These are phyloP conservation scores for Plenodomus lindquistii DNA, from an alignment of 2,329 filamentous ascomycete genomes.

Conservation along the genomic window DNA sequence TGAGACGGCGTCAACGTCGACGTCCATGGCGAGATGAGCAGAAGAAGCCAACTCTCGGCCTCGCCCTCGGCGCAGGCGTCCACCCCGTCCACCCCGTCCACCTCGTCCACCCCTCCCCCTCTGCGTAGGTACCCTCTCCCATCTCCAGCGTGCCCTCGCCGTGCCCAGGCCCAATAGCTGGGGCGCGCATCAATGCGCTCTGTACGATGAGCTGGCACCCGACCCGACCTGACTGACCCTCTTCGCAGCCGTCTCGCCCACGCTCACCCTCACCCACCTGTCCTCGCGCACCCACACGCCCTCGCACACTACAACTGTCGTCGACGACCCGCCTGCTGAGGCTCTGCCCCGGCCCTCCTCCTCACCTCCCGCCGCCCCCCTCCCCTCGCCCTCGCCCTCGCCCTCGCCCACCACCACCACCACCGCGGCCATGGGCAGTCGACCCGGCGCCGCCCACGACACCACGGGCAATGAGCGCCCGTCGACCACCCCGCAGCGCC, in stretches of 20 bases:
- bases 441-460: conserved; percentile 38
- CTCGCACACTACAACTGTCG: conserved; percentile 51
- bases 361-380: conserved; percentile 33
- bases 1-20: no score
- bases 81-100: conserved; percentile 32
- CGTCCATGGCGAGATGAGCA: conserved; percentile 40
- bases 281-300: conserved; percentile 61
- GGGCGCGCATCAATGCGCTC: conserved; percentile 36
- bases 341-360: conserved; percentile 59
- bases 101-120: conserved; percentile 39
- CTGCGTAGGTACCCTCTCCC: conserved; percentile 58
- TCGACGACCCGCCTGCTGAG: conserved; percentile 55
- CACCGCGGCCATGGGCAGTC: conserved; percentile 42
- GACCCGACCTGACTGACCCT: conserved; percentile 36
- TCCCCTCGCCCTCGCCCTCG: conserved; percentile 34
- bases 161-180: conserved; percentile 17
- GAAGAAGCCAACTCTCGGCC: conserved; percentile 41
- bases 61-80: conserved; percentile 65
- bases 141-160: conserved; percentile 5
- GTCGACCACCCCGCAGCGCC: conserved; percentile 24
- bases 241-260: conserved; percentile 56
- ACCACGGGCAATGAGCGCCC: conserved; percentile 9
- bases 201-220: conserved; percentile 48
- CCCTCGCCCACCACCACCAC: conserved; percentile 23
- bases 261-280: conserved; percentile 54